Base-by-base conservation (phyloP, 2,329 filamentous ascomycete species). In the Acarospora socialis region DNA sequence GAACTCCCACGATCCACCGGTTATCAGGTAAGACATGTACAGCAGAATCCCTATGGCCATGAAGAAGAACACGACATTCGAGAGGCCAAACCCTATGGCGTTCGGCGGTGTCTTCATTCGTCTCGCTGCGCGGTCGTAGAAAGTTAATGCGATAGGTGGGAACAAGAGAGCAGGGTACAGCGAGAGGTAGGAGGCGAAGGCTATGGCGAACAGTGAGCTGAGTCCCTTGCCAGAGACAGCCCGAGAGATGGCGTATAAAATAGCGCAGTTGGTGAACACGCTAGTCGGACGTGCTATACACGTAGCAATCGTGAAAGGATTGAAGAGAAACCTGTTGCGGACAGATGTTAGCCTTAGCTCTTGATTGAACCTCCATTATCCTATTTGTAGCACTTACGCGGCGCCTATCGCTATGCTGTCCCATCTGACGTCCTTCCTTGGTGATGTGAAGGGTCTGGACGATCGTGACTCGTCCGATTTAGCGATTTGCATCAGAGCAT, bases 101-200 rank as follows among this genome's bases (percentile, higher is more conserved):
- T 43, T 49, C 8, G 49, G 56, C 28, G 43, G 36, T 8, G 42
- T 42, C 5, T 45, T 54, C 13, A 48, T 53, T 34, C 46, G 44
- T 25, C 52, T 45, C 20, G 52, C 48, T 38, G 65, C 66, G 15
- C 69, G 67, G 52, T 92, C 83, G 47, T 81, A 87, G 50, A 79
- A 78, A 28, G 95, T 70, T 5, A 94, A 63, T 5, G 81, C 59
- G 3, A 94, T 63, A 1, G 90, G 84, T 21, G 83, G 80, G 17
- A 93, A 74, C 2, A 98, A 70, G 2, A 98, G 70, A 5, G 83
- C 63, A 1, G 90, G 90, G 49, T 94, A 94, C 59, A 98, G 77
- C 12, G 86, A 90, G 9, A 94, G 66, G 56, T 95, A 95, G 9
- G 82, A 75, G 12, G 87, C 86, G 47, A 93, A 76, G 20, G 84